These are phyloP conservation scores for Nemania serpens DNA, from an alignment of 2,329 filamentous ascomycete genomes.

Conservation along the genomic window DNA sequence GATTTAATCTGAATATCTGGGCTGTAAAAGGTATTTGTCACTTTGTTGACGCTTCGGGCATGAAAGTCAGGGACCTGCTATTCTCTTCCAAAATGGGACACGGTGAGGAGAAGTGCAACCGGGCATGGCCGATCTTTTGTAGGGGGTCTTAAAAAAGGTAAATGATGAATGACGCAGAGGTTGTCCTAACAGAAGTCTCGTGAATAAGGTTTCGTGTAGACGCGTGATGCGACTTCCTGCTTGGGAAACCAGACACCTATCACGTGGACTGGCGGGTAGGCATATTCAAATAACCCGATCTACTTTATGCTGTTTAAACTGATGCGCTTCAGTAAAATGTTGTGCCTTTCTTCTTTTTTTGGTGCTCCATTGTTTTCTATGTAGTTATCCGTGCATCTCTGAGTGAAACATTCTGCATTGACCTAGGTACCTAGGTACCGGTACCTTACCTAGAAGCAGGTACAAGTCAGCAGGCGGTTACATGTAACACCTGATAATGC, in stretches of 20 bases:
- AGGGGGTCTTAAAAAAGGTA: conserved; percentile 15
- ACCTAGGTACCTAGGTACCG: not conserved
- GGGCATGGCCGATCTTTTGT: conserved; percentile 10
- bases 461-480: conserved; percentile 5
- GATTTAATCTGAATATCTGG: not conserved
- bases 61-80: not conserved
- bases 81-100: conserved; percentile 5
- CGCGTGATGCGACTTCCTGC: conserved; percentile 39
- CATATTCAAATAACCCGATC: not conserved
- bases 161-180: conserved; percentile 24
- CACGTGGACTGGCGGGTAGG: conserved; percentile 5
- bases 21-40: not conserved
- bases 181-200: conserved; percentile 31
- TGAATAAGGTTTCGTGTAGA: conserved; percentile 37
- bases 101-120: not conserved
- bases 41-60: not conserved
- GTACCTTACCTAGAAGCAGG: not conserved
- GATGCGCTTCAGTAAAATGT: not conserved
- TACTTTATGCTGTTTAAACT: too few relatives aligned
- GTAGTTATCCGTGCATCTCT: too few relatives aligned
- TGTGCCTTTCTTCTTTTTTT: too few relatives aligned
- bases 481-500: too few relatives aligned
- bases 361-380: too few relatives aligned
- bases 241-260: conserved; percentile 2
- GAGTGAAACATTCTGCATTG: too few relatives aligned